These are phyloP conservation scores for Solanum chacoense DNA, from an alignment of 305 asterid species.

Conservation along the genomic window DNA sequence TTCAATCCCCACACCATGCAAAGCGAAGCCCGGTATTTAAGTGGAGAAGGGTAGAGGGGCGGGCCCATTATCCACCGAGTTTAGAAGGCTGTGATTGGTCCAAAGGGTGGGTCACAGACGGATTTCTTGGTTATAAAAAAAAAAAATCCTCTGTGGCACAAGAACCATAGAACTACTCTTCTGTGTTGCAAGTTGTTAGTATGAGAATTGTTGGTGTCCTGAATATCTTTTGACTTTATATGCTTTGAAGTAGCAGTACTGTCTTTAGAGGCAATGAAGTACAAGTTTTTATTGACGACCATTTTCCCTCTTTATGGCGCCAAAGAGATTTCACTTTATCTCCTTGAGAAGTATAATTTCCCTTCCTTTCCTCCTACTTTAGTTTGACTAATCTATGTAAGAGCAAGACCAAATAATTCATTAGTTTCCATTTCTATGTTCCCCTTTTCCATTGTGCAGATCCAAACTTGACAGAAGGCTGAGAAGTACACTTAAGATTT, in stretches of 20 bases:
- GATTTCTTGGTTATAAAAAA: too few species aligned
- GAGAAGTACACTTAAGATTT: background rate
- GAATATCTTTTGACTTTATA: background rate
- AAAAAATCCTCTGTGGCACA: background rate
- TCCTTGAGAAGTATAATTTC: background rate
- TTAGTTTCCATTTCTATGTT: background rate
- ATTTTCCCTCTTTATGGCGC: background rate
- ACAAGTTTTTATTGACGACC: background rate
- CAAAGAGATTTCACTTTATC: background rate
- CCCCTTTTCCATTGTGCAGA: background rate
- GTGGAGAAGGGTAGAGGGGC: too few species aligned
- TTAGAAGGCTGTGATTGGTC: too few species aligned
- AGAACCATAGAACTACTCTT: background rate
- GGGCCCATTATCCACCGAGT: too few species aligned
- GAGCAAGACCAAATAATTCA: background rate
- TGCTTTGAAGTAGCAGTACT: background rate
- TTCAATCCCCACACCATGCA: too few species aligned
- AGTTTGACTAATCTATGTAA: background rate
- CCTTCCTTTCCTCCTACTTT: background rate
- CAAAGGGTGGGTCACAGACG: too few species aligned
- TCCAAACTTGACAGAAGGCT: background rate
- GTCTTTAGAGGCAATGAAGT: background rate
- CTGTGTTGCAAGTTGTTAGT: background rate
- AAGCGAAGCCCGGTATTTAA: too few species aligned
- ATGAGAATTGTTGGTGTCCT: background rate